Percentiles rank a stretch among this genome's conserved stretches.
phyloP scores from a whole-genome alignment of 1,284 basidiomycete genomes.

The Inonotus hispidus region DNA sequence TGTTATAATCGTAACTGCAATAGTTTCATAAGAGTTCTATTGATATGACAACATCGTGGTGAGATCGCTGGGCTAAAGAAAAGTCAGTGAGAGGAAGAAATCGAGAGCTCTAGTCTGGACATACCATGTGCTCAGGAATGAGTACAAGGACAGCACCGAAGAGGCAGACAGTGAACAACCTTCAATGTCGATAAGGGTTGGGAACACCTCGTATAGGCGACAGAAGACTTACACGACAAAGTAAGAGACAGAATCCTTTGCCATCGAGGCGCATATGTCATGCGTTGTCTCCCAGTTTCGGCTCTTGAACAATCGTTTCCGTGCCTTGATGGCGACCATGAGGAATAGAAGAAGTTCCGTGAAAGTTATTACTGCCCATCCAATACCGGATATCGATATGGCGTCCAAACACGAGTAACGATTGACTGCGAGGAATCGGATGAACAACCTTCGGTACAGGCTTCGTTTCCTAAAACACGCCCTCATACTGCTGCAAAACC shows the following conservation, averaged over 20 bases:
- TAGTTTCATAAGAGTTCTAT: neutral
- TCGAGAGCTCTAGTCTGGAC: neutral
- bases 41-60: neutral
- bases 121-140: neutral
- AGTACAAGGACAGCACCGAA: neutral
- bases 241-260: neutral
- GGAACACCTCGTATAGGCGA: neutral
- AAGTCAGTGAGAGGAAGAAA: neutral
- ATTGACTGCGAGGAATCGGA: neutral
- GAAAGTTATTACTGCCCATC: neutral
- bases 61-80: neutral
- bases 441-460: neutral
- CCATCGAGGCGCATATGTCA: neutral
- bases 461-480: neutral
- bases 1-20: neutral
- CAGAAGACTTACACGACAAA: neutral
- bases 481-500: neutral
- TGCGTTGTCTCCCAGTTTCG: neutral
- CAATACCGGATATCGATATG: neutral
- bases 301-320: neutral
- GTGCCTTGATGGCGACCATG: neutral
- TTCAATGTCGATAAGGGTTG: neutral
- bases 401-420: neutral
- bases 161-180: conserved; percentile 3
- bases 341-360: conserved; percentile 1